Base-by-base conservation (phyloP, 805 yeast genomes). In the Wickerhamiella australiensis region DNA sequence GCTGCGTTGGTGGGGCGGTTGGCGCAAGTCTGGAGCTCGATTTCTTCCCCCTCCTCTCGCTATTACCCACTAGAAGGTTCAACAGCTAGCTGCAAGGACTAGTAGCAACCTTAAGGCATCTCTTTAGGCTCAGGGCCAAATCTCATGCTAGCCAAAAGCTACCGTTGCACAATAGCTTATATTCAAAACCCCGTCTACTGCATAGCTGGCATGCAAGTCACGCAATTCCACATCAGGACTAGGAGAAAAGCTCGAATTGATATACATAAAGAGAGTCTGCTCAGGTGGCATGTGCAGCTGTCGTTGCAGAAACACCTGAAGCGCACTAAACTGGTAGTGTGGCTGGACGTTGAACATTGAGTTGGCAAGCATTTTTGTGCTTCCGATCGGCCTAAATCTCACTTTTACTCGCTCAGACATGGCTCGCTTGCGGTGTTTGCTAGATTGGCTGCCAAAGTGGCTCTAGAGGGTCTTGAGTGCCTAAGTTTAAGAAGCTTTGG, bases 311-410 rank as follows among this genome's bases (percentile, higher is more conserved):
- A 71, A 77, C 52, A 64, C 65, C 26, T 66, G 65, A 26, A 77
- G 62, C 2, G 74, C 71, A 3, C 72, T 64, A 37, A 77, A 68
- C n/a, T 67, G 63, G 57, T 73, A 77, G 20, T 65, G 59, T 3
- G 70, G 60, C 3, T 72, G 63, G 3, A 77, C 74, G 43, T 63
- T 68, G 53, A 72, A 73, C 12, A 70, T 68, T 2, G 65, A 61
- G n/a, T 76, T 76, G n/a, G 60, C 61, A 18, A 77, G 64, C 1
- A 67, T 62, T 1, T 73, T 72, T 0, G 80, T 71, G 1, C 79
- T 72, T 0, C 82, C 82, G 36, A 77, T 72, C 3, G 81, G 73
- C 50, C 69, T 68, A 52, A 77, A 71, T 42, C 79, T 65, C 15
- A 77, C 65, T 1, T 72, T 64, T 8, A 59, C 54, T 35, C 56